These are phyloP conservation scores for Colletotrichum simmondsii DNA, from an alignment of 2,329 filamentous ascomycete species.

Conservation along the genomic window DNA sequence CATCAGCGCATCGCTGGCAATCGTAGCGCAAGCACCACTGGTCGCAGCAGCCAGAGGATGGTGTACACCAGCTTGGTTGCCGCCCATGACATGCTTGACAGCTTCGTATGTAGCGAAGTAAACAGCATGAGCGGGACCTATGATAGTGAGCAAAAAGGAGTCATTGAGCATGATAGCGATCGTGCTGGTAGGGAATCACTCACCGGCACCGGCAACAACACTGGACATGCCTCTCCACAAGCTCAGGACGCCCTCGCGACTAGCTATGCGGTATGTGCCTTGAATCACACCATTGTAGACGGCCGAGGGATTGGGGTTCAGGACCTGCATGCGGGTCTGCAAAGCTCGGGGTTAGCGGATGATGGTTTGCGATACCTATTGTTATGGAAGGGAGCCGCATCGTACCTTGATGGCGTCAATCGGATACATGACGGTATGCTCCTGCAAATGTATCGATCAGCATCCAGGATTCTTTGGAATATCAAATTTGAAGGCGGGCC, in stretches of 20 bases:
- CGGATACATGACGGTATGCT: conserved; percentile 99
- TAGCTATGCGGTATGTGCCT: conserved; percentile 91
- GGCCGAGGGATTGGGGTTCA: conserved; percentile 83
- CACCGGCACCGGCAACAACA: conserved; percentile 94
- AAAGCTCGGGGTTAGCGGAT: conserved; percentile 36
- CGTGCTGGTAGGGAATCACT: conserved; percentile 39
- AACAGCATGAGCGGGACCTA: conserved; percentile 95
- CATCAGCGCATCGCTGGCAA: conserved; percentile 98
- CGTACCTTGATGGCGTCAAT: conserved; percentile 97
- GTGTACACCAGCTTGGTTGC: conserved; percentile 87
- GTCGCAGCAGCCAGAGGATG: conserved; percentile 93
- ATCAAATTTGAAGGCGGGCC: neutral
- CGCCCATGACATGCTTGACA: conserved; percentile 95
- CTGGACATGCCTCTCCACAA: conserved; percentile 97
- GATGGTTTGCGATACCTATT: neutral
- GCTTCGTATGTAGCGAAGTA: conserved; percentile 99
- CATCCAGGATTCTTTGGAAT: neutral
- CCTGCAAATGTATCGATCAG: conserved; percentile 62
- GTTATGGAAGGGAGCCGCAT: neutral
- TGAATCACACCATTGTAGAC: conserved; percentile 92
- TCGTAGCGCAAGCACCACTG: conserved; percentile 93
- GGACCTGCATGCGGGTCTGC: conserved; percentile 97
- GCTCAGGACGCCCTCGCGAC: conserved; percentile 88
- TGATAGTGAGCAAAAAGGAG: neutral
- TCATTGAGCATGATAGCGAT: neutral